phyloP scores from a whole-genome alignment of 208 protist genomes.

The Acanthamoeba divionensis region DNA sequence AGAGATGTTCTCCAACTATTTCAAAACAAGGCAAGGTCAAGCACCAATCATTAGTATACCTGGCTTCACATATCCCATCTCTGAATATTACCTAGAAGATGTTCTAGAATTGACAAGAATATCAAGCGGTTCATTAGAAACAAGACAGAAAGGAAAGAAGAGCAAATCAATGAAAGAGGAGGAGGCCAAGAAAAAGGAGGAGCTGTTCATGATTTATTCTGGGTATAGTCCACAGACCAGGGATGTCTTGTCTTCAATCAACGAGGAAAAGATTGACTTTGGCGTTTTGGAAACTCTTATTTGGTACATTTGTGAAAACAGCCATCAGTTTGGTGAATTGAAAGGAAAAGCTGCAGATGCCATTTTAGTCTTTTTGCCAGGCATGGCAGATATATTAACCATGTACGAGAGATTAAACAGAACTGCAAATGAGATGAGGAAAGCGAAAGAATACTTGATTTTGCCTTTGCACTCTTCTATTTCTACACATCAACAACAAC shows the following conservation, averaged over 20 bases:
- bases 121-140: too few relatives aligned
- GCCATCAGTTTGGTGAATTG: background rate
- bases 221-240: background rate
- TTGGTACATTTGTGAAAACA: conserved; percentile 19
- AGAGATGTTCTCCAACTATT: conserved; percentile 69
- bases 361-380: conserved; percentile 95
- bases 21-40: background rate
- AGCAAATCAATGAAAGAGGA: conserved; percentile 29
- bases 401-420: conserved; percentile 84
- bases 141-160: background rate
- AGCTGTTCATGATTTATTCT: background rate
- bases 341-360: conserved; percentile 58
- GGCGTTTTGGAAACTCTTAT: conserved; percentile 22
- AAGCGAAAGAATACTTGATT: conserved; percentile 57
- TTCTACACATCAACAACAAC: conserved; percentile 88
- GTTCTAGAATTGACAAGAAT: background rate
- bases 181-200: background rate
- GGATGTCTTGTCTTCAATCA: conserved; percentile 1
- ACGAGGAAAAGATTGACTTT: conserved; percentile 20
- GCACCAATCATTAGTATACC: background rate
- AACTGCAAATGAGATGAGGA: background rate
- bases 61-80: background rate
- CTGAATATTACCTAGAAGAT: background rate
- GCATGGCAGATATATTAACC: conserved; percentile 90
- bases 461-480: conserved; percentile 92